Conservation (phyloP, 345 rosid genomes). For the Eucalyptus camaldulensis region DNA sequence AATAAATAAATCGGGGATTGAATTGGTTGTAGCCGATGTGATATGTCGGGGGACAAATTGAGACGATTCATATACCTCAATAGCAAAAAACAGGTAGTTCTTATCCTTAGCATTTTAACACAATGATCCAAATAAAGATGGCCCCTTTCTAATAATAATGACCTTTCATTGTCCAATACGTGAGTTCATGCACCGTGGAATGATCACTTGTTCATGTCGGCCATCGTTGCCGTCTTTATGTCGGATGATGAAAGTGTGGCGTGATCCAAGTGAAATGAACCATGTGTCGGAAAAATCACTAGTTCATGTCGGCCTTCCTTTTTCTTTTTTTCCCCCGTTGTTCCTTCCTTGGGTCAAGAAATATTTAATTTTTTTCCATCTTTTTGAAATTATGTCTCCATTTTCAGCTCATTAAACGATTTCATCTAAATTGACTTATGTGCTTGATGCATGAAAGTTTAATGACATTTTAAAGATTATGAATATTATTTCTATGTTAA, state of each 20-base stretch:
- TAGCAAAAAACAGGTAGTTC: no score
- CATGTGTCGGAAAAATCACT: neutral
- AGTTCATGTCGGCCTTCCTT: neutral
- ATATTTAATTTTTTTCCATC: no score
- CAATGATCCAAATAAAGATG: neutral
- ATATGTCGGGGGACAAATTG: neutral
- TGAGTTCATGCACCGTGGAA: neutral
- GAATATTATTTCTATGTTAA: no score
- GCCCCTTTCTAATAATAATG: neutral
- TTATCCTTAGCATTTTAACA: neutral
- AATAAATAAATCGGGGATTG: neutral
- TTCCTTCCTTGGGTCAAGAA: neutral
- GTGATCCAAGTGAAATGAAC: neutral
- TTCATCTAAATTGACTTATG: no score
- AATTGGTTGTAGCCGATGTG: neutral
- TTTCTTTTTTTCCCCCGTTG: neutral
- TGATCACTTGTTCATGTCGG: neutral
- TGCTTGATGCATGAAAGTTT: no score
- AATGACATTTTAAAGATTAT: no score
- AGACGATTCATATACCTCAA: neutral
- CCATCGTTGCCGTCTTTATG: neutral
- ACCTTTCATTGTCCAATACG: neutral
- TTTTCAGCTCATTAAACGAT: no score
- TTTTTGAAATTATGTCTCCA: no score
- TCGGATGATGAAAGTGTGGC: neutral